Base-by-base conservation (phyloP, 2,329 filamentous ascomycete species). In the Aurifilum marmelostoma region DNA sequence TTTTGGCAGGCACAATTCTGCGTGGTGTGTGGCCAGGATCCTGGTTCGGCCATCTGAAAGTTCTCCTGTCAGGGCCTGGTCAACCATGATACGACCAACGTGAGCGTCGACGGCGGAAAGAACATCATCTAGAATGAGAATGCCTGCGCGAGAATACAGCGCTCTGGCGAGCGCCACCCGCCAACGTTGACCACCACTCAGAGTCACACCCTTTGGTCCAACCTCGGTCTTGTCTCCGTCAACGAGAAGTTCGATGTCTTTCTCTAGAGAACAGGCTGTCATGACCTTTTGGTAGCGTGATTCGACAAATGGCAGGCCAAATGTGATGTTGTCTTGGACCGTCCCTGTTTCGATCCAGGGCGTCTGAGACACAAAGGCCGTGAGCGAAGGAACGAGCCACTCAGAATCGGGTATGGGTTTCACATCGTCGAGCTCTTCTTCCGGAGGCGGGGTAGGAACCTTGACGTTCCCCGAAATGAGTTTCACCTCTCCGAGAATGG, bases 11-110 rank as follows among this genome's bases (percentile, higher is more conserved):
- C 77, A 77, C 68, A 79, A 72, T 60, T 79, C 78, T 0, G 75
- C 73, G 54, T 80, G 78, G 75, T 89, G 87, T 0, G 89, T 89
- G 61, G 90, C 89, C 5, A 89, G 81, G 59, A 91, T 88, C 0
- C 88, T 89, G 0, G 89, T 91, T 41, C 88, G 81, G 27, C 84
- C 83, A 12, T 66, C 62, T 56, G 82, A 79, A 0, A 88, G 85
- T 0, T 88, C 80, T 11, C 82, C 81, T 39, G 83, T 81, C 60
- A 88, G 79, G 0, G 86, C 86, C 60, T 82, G 75, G 69, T 88
- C 74, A 14, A 79, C 86, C 12, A 89, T 86, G 62, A 82, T 80
- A 3, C 80, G 76, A 18, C 81, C 80, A 7, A 83, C 79, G 24
- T 82, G 79, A 7, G 80, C 77, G 63, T 82, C 79, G 50, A 82